Conservation (phyloP, 2,329 filamentous ascomycete species). For the Acarospora socialis region DNA sequence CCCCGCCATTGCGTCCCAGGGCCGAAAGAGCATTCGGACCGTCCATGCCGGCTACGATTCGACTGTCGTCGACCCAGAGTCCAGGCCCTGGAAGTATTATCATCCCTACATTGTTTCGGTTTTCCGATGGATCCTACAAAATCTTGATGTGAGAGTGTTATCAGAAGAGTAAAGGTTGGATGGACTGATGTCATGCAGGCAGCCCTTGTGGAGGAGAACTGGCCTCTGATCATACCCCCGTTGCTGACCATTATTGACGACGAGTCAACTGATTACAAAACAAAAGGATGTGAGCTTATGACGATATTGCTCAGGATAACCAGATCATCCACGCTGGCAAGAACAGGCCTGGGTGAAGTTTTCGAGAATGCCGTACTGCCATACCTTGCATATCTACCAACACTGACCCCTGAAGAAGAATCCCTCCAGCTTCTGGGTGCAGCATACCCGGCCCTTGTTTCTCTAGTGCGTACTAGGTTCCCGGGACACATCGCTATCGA, state of each 20-base stretch:
- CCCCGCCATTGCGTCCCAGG: slow-evolving; percentile 39
- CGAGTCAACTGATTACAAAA: slow-evolving; percentile 37
- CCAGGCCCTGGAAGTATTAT: slow-evolving; percentile 49
- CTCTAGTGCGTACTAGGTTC: slow-evolving; percentile 37
- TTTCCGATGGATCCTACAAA: slow-evolving; percentile 45
- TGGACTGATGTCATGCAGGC: slow-evolving; percentile 20
- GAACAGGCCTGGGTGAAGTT: slow-evolving; percentile 51
- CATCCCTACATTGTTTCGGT: slow-evolving; percentile 39
- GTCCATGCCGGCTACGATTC: slow-evolving; percentile 24
- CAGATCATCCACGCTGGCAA: slow-evolving; percentile 38
- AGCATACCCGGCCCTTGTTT: slow-evolving; percentile 53
- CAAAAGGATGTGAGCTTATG: slow-evolving; percentile 42
- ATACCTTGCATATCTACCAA: slow-evolving; percentile 61
- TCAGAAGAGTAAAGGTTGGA: too few relatives aligned
- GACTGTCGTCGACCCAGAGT: slow-evolving; percentile 26
- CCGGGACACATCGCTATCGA: slow-evolving; percentile 15
- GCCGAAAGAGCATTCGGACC: slow-evolving; percentile 38
- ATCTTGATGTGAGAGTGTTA: slow-evolving; percentile 34
- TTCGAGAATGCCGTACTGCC: slow-evolving; percentile 58
- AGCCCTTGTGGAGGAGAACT: slow-evolving; percentile 38
- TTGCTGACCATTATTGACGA: slow-evolving; percentile 58
- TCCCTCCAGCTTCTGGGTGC: slow-evolving; percentile 48
- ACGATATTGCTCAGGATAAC: slow-evolving; percentile 40
- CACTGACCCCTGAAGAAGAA: slow-evolving; percentile 58
- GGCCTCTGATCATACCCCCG: slow-evolving; percentile 56